Evolutionary conservation across 2,329 filamentous ascomycete species (phyloP).

Genomic region (Colletotrichum agaves): DNA sequence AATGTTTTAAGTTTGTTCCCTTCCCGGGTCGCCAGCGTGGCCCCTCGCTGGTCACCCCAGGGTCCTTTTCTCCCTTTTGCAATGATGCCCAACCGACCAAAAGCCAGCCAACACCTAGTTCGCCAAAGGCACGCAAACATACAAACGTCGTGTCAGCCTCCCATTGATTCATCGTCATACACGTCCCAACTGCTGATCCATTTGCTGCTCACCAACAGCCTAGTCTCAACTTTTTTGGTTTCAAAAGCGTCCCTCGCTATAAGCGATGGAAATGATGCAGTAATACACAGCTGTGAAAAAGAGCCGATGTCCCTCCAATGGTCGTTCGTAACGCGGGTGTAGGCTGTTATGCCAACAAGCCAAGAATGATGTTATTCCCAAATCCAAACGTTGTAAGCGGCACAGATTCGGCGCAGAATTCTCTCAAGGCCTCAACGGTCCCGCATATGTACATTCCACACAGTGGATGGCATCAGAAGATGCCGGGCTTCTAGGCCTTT

Average conservation of each 20-base stretch:
- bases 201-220: conserved; percentile 20
- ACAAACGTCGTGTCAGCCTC: conserved; percentile 37
- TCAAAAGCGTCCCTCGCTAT: conserved; percentile 31
- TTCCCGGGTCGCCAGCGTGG: conserved; percentile 16
- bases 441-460: conserved; percentile 36
- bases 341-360: conserved; percentile 6
- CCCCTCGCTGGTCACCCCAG: conserved; percentile 7
- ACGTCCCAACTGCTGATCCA: conserved; percentile 33
- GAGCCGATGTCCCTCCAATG: conserved; percentile 12
- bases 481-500: conserved; percentile 66
- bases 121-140: conserved; percentile 38
- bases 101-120: conserved; percentile 31
- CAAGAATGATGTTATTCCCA: conserved; percentile 24
- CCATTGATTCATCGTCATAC: conserved; percentile 36
- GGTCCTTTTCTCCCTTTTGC: conserved; percentile 32
- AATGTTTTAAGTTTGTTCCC: conserved; percentile 34
- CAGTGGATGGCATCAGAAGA: conserved; percentile 16
- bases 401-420: conserved; percentile 19
- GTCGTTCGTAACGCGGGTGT: conserved; percentile 9
- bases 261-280: conserved; percentile 24
- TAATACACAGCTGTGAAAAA: conserved; percentile 36
- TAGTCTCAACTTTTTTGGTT: conserved; percentile 23
- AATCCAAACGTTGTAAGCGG: conserved; percentile 29
- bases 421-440: conserved; percentile 5
- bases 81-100: conserved; percentile 37